phyloP scores from a whole-genome alignment of 257 asterid genomes.

The Lycium ferocissimum region DNA sequence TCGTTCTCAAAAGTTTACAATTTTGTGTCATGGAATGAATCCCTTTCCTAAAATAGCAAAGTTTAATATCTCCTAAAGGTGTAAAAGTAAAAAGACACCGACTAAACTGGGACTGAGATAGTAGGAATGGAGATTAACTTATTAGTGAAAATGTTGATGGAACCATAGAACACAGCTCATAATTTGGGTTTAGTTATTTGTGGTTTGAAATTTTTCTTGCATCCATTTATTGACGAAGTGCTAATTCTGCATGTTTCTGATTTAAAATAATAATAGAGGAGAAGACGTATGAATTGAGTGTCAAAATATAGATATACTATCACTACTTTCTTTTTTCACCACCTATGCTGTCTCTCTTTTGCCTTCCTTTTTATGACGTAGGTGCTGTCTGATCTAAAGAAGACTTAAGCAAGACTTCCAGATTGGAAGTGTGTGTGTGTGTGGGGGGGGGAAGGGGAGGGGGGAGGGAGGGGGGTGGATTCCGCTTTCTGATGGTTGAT shows the following conservation, averaged over 20 bases:
- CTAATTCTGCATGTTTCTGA: not conserved
- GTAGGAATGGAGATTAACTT: not conserved
- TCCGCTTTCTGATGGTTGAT: no score
- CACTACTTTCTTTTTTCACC: not conserved
- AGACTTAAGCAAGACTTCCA: not conserved
- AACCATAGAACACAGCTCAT: not conserved
- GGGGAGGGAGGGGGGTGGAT: no score
- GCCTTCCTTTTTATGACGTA: not conserved
- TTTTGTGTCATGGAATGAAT: not conserved
- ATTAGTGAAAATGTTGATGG: constrained; percentile 10
- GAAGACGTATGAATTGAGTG: not conserved
- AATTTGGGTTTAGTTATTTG: not conserved
- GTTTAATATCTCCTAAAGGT: not conserved
- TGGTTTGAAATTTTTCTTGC: not conserved
- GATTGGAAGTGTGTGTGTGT: no score
- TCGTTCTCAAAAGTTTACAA: not conserved
- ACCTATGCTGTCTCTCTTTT: not conserved
- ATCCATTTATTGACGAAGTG: not conserved
- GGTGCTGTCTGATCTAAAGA: not conserved
- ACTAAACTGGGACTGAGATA: not conserved
- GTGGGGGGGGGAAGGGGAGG: no score
- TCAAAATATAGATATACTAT: not conserved
- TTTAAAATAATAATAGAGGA: not conserved
- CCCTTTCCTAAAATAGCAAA: not conserved
- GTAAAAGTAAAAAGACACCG: not conserved